These are phyloP conservation scores for Endoconidiophora polonica DNA, from an alignment of 2,329 filamentous ascomycete species.

Conservation along the genomic window DNA sequence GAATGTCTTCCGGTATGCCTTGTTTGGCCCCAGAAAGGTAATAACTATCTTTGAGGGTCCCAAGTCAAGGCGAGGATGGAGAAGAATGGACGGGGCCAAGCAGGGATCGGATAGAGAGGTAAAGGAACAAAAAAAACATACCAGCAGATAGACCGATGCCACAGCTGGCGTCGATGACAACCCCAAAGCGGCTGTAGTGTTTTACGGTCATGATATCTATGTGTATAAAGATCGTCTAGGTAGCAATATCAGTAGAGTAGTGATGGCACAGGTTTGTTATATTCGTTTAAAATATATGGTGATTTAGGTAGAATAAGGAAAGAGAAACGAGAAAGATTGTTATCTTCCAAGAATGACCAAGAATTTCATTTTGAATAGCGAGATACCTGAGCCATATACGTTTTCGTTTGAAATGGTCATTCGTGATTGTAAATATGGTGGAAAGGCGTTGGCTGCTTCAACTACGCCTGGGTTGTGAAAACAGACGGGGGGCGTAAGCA, in stretches of 20 bases:
- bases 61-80: no score
- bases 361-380: no score
- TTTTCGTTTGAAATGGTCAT: no score
- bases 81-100: no score
- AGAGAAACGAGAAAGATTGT: not conserved
- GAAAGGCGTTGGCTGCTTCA: no score
- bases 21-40: no score
- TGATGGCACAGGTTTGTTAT: not conserved
- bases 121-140: not conserved
- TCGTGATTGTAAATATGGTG: no score
- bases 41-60: no score
- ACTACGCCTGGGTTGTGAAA: no score
- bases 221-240: not conserved
- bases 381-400: no score
- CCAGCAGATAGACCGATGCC: conserved; percentile 3
- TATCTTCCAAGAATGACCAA: not conserved
- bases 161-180: not conserved
- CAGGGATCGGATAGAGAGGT: not conserved
- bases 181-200: conserved; percentile 1
- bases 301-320: not conserved
- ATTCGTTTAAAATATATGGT: not conserved
- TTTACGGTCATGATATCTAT: not conserved
- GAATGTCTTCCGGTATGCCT: no score
- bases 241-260: not conserved
- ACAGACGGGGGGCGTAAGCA: no score